Base-by-base conservation (phyloP, 257 asterid genomes). In the Solanum ahanhuiri region DNA sequence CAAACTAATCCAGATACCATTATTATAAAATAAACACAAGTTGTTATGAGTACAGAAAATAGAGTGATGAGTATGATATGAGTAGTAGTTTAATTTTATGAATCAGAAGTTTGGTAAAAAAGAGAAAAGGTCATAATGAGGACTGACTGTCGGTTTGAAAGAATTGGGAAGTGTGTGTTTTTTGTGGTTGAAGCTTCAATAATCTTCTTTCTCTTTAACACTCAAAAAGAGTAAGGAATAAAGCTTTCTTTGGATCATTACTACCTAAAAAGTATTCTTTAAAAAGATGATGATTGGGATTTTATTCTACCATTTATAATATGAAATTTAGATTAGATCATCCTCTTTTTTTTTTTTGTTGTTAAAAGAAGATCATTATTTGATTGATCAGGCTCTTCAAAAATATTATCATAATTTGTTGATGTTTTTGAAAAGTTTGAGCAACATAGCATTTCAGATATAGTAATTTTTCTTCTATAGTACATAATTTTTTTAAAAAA, bases 81-180 rank as follows among this genome's bases (percentile, higher is more conserved):
- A 37, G 60, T 60, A 17, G 58, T 64, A 64, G 57, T 48, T 51
- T 48, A 15, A 51, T 51, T 87, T 86, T 87, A 71, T 45, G 85
- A 89, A 92, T 89, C 85, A 81, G 88, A 88, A 85, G 91, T 95
- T 93, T 90, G 86, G 89, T 22, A 86, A 88, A 92, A 69, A 92
- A 91, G 93, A 87, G 90, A 86, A 87, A 91, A 90, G 84, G 83
- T 28, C 73, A 89, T 72, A 85, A 54, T 81, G 89, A 79, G 87
- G 93, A 92, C 94, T 89, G 87, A 73, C 89, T 93, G 97, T 94
- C 93, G 93, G 92, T 92, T 92, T 93, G 94, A 93, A 92, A 93
- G 94, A 92, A 87, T 92, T 90, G 97, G 94, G 92, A 94, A 92
- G 76, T 89, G 95, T 89, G 95, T 91, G 92, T 87, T 34, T 51